Evolutionary conservation across 768 basidiomycete species (phyloP).

Genomic region (Termitomyces sp.): DNA sequence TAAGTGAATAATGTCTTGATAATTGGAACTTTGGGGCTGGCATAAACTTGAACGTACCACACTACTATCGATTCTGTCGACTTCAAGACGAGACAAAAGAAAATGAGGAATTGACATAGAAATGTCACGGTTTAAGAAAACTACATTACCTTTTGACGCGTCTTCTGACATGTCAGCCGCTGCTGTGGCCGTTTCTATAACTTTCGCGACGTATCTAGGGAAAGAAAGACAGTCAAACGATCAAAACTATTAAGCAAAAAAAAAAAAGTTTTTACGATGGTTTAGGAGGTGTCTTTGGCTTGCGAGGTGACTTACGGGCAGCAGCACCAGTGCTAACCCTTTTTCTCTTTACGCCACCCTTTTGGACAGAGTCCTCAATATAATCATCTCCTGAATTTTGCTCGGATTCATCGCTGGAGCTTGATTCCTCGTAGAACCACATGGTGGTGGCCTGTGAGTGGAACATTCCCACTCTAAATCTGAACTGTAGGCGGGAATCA

Average conservation of each 20-base stretch:
- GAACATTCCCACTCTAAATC: too few relatives aligned
- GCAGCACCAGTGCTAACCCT: not conserved
- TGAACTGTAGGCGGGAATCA: too few relatives aligned
- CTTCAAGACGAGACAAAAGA: too few relatives aligned
- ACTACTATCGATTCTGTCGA: too few relatives aligned
- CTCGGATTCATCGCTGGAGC: not conserved
- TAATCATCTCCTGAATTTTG: not conserved
- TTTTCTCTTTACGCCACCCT: conserved; percentile 4
- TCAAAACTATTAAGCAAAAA: not conserved
- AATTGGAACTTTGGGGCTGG: too few relatives aligned
- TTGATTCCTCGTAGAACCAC: not conserved
- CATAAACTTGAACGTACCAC: too few relatives aligned
- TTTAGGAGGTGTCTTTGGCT: conserved; percentile 7
- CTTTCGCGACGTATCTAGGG: not conserved
- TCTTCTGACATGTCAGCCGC: not conserved
- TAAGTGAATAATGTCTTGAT: too few relatives aligned
- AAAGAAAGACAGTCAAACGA: not conserved
- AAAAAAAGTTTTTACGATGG: conserved; percentile 1
- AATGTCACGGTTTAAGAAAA: too few relatives aligned
- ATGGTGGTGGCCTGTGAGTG: not conserved
- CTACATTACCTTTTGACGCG: too few relatives aligned
- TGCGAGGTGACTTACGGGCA: not conserved
- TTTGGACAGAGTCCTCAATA: not conserved
- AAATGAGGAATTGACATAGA: too few relatives aligned
- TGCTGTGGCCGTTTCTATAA: conserved; percentile 3